Conservation (phyloP, 805 yeast species). For the Sugiyamaella chiloensis region DNA sequence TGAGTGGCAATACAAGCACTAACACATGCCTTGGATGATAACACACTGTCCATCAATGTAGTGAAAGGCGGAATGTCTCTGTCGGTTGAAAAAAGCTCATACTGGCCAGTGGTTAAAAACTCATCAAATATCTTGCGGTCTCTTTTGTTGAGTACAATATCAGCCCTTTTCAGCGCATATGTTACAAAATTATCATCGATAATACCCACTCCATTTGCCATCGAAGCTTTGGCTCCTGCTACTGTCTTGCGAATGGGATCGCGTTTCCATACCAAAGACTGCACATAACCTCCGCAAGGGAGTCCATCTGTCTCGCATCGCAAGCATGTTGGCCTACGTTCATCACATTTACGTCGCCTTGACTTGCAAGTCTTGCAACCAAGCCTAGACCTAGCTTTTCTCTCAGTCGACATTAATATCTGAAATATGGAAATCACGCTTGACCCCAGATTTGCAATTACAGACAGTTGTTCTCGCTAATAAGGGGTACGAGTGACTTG, state of each 20-base stretch:
- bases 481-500: too few species aligned
- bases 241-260: neutral
- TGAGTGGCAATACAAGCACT: constrained; percentile 5
- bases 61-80: neutral
- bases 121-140: constrained; percentile 2
- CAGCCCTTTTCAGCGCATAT: neutral
- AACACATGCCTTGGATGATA: constrained; percentile 1
- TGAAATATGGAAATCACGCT: too few species aligned
- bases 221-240: neutral
- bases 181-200: neutral
- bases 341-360: constrained; percentile 7
- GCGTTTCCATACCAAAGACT: constrained; percentile 5
- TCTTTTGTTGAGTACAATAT: neutral
- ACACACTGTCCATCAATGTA: constrained; percentile 1
- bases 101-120: constrained; percentile 2
- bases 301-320: constrained; percentile 8
- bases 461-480: too few species aligned
- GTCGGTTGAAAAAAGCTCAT: constrained; percentile 3
- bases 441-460: too few species aligned
- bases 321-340: constrained; percentile 4
- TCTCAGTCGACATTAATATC: neutral
- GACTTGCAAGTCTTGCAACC: constrained; percentile 8
- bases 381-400: neutral
- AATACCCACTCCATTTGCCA: neutral
- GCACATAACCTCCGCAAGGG: neutral